A percentile compares a stretch with the other conserved stretches of the same genome.
Evolutionary conservation across 1,284 basidiomycete species (phyloP).

Genomic region (Sporisorium iseilematis-ciliati): DNA sequence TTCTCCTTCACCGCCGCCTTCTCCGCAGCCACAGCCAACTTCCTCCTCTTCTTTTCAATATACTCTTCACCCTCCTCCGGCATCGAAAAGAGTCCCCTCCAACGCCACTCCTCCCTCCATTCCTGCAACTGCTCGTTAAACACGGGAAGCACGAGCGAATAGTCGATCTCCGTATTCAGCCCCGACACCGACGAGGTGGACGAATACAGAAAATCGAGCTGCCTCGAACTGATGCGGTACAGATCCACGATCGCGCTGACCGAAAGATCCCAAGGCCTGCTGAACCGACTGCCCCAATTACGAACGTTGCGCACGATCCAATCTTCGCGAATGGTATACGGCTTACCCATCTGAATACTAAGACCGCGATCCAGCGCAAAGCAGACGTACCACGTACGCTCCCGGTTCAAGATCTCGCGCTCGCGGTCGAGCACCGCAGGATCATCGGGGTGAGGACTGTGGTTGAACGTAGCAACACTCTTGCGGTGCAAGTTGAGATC

Average conservation of each 20-base stretch:
- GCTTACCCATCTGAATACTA: constrained; percentile 93
- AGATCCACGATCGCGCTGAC: constrained; percentile 59
- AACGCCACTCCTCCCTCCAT: constrained; percentile 78
- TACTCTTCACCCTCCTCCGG: constrained; percentile 33
- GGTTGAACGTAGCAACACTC: constrained; percentile 74
- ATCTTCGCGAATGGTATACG: constrained; percentile 88
- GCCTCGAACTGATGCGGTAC: constrained; percentile 75
- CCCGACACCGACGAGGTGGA: constrained; percentile 84
- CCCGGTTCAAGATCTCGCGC: constrained; percentile 90
- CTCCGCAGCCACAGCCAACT: constrained; percentile 13
- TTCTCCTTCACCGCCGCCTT: constrained; percentile 31
- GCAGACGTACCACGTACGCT: constrained; percentile 92
- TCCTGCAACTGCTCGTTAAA: constrained; percentile 83
- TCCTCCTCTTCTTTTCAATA: constrained; percentile 27
- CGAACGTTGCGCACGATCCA: constrained; percentile 80
- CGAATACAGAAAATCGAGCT: constrained; percentile 89
- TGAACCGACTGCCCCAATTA: constrained; percentile 74
- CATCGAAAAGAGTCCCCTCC: constrained; percentile 50
- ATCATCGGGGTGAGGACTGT: constrained; percentile 66
- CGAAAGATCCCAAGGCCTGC: constrained; percentile 65
- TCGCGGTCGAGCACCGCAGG: constrained; percentile 74
- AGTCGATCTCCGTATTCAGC: constrained; percentile 87
- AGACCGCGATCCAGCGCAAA: constrained; percentile 84
- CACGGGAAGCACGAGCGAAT: constrained; percentile 82
- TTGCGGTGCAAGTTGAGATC: constrained; percentile 96